Evolutionary conservation across 495 filamentous ascomycete species (phyloP), one percentile per base, ranked within the genome.

Genomic region (Tuber indicum): DNA sequence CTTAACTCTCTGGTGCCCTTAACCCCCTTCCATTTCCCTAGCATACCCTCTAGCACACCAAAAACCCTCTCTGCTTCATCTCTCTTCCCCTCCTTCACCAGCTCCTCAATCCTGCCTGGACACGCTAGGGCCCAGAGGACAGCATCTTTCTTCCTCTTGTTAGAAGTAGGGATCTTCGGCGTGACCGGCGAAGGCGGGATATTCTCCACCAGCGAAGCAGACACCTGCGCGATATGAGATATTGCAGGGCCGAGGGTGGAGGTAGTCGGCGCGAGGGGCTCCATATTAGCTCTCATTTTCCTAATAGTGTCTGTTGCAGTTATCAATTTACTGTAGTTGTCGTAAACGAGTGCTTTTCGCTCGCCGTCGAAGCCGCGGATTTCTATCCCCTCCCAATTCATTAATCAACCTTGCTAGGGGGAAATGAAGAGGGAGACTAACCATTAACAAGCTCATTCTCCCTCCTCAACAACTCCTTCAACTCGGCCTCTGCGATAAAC

Each of bases 261-360:
- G 0, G 91, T 90, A 79, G 91, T 89, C 26, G 91, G 89, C 70
- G 89, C 89, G 74, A 92, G 81, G n/a, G 90, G 90, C 76, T 91
- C 90, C 92, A 93, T 94, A 80, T 89, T 91, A 32, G 87, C 85
- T 52, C 91, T 85, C 92, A 94, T 94, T 83, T 91, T 91, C 41
- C 93, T 89, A 82, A 99, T 99, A 19, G 95, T 98, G 84, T 97
- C 94, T 21, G 96, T 98, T 23, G 96, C 96, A 26, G 90, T 89
- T 78, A 99, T 98, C 81, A 99, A 86, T 86, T 98, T 98, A 78
- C 90, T 93, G 84, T 98, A 99, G 84, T 99, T 99, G 84, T 99
- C 96, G 84, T 99, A 99, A 7, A 99, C 96, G 62, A 99, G 86
- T 39, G 96, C 94, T 85, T 99, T 99, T 82, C 93, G 90, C 86